Base-by-base conservation (phyloP, 345 rosid species). In the Acer saccharum region DNA sequence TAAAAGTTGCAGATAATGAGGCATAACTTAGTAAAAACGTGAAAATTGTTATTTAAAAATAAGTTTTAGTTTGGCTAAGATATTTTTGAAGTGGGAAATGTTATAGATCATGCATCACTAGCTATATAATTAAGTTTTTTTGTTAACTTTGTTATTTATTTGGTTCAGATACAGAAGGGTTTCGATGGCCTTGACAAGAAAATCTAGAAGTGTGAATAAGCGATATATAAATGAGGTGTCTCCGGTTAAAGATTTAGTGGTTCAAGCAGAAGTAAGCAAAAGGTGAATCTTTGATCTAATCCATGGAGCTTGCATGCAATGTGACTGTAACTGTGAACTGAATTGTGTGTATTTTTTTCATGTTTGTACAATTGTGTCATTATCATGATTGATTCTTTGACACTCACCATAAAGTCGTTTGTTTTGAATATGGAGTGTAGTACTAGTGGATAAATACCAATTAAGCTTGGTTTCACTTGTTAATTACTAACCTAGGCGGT, bases 121-220 rank as follows among this genome's bases (percentile, higher is more conserved):
- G 27, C 1, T 21, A 27, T 71, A 7, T 9, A 44, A 10, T 10
- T n/a, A 55, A 27, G 41, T 41, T 46, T 63, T 18, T 69, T 11
- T 48, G 39, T 67, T 72, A 46, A 68, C 27, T 25, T 68, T 68
- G 10, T 32, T 82, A 17, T 39, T 76, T 68, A 25, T 65, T 11
- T 77, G 68, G 27, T 68, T 64, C 81, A 87, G 80, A 73, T 71
- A 83, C 83, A 64, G 62, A 77, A 66, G 50, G 61, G 71, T 72
- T 29, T 79, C 65, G 60, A 95, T 93, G 99, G 90, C 96, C 4
- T 97, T 98, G 7, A 27, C 89, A 4, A 90, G 88, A 80, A 95
- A 95, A 84, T 87, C 92, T 39, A 93, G 90, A 81, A 92, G 91
- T 81, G 89, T 87, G 65, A 90, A 88, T 81, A 93, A 88, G 83